Conservation (phyloP, 139 green algal species). For the Eudorina sp. region DNA sequence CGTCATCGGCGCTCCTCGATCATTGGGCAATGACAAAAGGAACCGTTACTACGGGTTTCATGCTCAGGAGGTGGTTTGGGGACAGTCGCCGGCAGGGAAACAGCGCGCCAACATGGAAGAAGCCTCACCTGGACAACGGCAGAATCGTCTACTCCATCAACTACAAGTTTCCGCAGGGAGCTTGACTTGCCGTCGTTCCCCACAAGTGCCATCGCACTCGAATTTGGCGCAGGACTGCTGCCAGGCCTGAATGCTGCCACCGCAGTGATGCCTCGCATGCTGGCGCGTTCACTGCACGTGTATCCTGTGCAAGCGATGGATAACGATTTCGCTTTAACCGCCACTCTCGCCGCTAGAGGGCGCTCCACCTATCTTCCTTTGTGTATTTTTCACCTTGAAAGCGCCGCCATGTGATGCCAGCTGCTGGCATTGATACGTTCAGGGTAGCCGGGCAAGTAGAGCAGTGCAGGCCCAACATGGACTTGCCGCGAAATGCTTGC, state of each 20-base stretch:
- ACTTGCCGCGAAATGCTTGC: background rate
- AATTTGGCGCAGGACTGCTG: background rate
- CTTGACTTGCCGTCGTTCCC: slow-evolving; percentile 30
- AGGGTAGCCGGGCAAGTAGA: background rate
- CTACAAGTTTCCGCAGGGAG: slow-evolving; percentile 39
- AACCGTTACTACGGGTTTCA: too few relatives aligned
- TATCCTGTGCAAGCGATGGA: background rate
- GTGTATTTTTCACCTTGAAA: background rate
- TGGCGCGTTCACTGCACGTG: background rate
- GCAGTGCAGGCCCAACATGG: background rate
- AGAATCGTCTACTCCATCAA: slow-evolving; percentile 43
- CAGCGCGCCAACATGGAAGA: background rate
- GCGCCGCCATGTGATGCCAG: background rate
- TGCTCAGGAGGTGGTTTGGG: too few relatives aligned
- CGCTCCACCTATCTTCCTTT: background rate
- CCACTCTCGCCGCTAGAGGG: background rate
- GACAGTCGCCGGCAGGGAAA: background rate
- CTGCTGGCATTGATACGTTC: background rate
- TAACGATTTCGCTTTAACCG: background rate
- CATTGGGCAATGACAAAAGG: too few relatives aligned
- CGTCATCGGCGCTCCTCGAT: too few relatives aligned
- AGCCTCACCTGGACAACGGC: slow-evolving; percentile 24
- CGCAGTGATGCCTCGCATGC: background rate
- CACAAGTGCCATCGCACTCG: background rate
- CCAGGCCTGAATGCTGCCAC: background rate